phyloP scores from a whole-genome alignment of 805 yeast species.

The Candida insectalens region DNA sequence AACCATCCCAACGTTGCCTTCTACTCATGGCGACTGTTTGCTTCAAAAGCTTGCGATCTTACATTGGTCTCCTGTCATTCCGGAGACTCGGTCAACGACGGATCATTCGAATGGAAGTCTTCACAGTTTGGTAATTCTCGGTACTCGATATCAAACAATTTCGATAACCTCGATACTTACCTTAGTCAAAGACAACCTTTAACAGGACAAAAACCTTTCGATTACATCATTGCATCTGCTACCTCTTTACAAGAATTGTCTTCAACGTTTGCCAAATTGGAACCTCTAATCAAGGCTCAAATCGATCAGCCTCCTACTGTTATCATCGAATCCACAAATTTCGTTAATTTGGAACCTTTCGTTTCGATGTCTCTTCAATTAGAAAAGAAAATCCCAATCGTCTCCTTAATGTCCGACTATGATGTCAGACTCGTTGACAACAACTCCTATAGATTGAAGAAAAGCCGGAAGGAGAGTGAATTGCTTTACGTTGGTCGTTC shows the following conservation, averaged over 20 bases:
- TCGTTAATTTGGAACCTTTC: constrained; percentile 64
- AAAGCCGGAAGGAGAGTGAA: constrained; percentile 32
- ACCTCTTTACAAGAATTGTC: constrained; percentile 44
- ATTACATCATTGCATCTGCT: constrained; percentile 37
- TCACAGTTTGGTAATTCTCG: constrained; percentile 24
- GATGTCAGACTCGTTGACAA: constrained; percentile 37
- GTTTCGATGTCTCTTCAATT: constrained; percentile 30
- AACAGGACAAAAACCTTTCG: constrained; percentile 16
- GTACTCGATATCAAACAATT: constrained; percentile 14
- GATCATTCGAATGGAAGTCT: constrained; percentile 21
- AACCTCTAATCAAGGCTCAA: constrained; percentile 25
- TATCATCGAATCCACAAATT: constrained; percentile 62
- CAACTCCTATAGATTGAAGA: constrained; percentile 25
- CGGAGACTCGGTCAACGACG: not conserved
- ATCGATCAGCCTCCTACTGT: constrained; percentile 33
- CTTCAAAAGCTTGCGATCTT: constrained; percentile 32
- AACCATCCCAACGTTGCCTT: constrained; percentile 47
- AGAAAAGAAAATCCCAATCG: constrained; percentile 27
- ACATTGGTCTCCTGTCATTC: constrained; percentile 29
- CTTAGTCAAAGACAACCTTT: constrained; percentile 3
- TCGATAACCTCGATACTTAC: constrained; percentile 18
- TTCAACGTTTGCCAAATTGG: constrained; percentile 27
- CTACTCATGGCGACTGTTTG: constrained; percentile 48
- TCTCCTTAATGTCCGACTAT: constrained; percentile 53
- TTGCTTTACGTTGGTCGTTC: constrained; percentile 33